Base-by-base conservation (phyloP, 768 basidiomycete genomes). In the Lactifluus subvellereus region DNA sequence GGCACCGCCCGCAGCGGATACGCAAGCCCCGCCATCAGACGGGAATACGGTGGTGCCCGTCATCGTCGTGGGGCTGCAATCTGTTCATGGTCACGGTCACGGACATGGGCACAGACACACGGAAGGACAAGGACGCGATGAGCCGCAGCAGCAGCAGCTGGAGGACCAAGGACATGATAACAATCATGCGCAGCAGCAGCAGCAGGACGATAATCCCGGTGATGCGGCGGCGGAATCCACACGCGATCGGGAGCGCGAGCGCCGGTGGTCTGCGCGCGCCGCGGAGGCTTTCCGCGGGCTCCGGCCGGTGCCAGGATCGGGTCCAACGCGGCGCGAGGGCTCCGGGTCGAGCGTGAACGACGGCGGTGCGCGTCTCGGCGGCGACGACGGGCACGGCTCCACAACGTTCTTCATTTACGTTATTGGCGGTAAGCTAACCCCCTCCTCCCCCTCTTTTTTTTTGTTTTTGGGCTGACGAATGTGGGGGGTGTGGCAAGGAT, bases 381-480 rank as follows among this genome's bases (percentile, higher is more conserved):
- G 48, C 47, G 66, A 49, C 49, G 66, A 62, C 32, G 66, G 55
- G 61, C 66, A 43, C 14, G 76, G 74, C 18, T 84, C 85, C 50
- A 75, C 91, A 66, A 94, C 91, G 18, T 94, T 94, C 75, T 78
- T 94, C 73, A 93, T 95, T 60, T 94, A 92, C 75, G 92, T 95
- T 64, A 90, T 92, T 71, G 89, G 90, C 55, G 89, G 88, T 84
- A 65, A 54, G 80, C 73, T 4, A n/a, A 20, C n/a, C 40, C 14
- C 40, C 9, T 50, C 11, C 18, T 7, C 22, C 20, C 10, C 11
- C 22, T 50, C 11, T 0, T 49, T 40, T 40, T 13, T 50, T 50
- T 13, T 1, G 10, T 43, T 27, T 2, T 37, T 16, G 1, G 18
- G 35, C 7, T 49, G 9, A 52, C 22, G 22, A 18, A 37, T 43